A percentile compares a stretch with the other conserved stretches of the same genome.
These are phyloP conservation scores for Arthromyces matolae DNA, from an alignment of 768 basidiomycete species.

Conservation along the genomic window DNA sequence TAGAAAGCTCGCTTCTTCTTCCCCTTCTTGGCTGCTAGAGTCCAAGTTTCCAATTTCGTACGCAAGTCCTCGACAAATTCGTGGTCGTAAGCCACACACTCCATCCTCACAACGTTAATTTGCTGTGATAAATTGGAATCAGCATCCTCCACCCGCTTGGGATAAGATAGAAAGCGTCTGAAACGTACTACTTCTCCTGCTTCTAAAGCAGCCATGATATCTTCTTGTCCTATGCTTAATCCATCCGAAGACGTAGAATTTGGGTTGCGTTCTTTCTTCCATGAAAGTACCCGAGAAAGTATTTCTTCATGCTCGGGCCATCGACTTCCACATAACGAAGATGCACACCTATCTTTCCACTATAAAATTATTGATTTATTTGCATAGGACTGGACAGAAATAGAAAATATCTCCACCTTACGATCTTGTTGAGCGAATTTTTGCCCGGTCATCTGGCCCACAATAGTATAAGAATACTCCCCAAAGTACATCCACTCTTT, in stretches of 20 bases:
- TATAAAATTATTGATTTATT: not conserved
- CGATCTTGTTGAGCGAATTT: constrained; percentile 16
- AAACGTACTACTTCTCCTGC: constrained; percentile 9
- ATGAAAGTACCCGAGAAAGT: constrained; percentile 23
- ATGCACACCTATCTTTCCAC: constrained; percentile 20
- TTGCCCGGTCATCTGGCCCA: constrained; percentile 18
- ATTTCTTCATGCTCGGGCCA: constrained; percentile 20
- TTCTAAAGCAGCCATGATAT: constrained; percentile 7
- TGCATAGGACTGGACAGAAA: not conserved
- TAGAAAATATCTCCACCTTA: constrained; percentile 3
- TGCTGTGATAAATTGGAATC: not conserved
- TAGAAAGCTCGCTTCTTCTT: too few species aligned
- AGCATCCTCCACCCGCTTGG: not conserved
- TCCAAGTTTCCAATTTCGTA: not conserved
- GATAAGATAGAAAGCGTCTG: not conserved
- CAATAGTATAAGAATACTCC: constrained; percentile 18
- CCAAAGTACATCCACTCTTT: constrained; percentile 24
- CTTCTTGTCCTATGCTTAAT: not conserved
- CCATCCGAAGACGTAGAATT: not conserved
- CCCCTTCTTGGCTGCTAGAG: not conserved
- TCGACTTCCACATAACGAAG: constrained; percentile 2
- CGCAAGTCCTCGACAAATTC: not conserved
- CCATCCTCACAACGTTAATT: constrained; percentile 6
- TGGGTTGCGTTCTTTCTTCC: constrained; percentile 7
- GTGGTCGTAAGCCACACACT: constrained; percentile 5